Evolutionary conservation across 2,329 filamentous ascomycete genomes (phyloP).

Genomic region (Penicillium brevicompactum): DNA sequence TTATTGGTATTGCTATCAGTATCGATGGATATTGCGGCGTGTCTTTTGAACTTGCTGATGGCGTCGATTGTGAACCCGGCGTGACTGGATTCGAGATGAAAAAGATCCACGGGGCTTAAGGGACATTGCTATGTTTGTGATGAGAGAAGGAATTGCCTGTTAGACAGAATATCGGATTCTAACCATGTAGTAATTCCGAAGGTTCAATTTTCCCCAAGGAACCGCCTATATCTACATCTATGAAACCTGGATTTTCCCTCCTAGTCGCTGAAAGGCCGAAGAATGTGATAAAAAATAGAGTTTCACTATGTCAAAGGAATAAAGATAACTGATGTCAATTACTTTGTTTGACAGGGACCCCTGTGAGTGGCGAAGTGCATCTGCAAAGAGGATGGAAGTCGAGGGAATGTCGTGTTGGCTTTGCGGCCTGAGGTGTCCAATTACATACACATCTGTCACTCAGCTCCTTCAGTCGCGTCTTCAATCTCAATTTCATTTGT

Average conservation of each 20-base stretch:
- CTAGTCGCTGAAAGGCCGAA: background rate
- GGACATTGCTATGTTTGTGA: too few relatives aligned
- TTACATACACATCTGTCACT: background rate
- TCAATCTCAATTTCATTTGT: constrained; percentile 5
- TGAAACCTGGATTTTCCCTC: background rate
- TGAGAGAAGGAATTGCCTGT: too few relatives aligned
- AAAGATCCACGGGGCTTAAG: background rate
- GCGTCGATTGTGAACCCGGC: background rate
- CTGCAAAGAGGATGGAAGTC: background rate
- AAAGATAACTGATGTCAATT: too few relatives aligned
- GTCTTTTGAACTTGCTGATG: background rate
- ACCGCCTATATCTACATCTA: too few relatives aligned
- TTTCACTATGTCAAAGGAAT: too few relatives aligned
- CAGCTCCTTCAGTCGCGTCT: background rate
- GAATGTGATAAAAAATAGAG: too few relatives aligned
- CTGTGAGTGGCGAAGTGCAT: too few relatives aligned
- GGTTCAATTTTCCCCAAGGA: too few relatives aligned
- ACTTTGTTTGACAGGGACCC: too few relatives aligned
- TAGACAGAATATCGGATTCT: too few relatives aligned
- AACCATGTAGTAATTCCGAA: too few relatives aligned
- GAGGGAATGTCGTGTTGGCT: background rate
- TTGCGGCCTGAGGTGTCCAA: background rate
- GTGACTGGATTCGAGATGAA: background rate
- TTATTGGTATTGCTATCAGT: background rate
- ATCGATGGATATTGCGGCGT: background rate